phyloP scores from a whole-genome alignment of 768 basidiomycete genomes.

The Lactarius tabidus region DNA sequence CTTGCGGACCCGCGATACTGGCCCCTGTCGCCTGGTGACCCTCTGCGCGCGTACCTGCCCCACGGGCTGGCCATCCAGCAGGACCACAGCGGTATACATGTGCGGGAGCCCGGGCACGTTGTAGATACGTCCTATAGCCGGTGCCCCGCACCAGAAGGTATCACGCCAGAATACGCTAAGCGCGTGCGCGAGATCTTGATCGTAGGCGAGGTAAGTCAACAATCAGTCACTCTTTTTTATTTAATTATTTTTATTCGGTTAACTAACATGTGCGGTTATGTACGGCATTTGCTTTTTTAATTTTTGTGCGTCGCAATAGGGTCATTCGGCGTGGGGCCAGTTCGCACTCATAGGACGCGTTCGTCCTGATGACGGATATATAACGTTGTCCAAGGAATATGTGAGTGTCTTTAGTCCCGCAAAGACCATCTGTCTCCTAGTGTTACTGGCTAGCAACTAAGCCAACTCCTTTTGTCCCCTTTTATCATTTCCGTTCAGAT shows the following conservation, averaged over 20 bases:
- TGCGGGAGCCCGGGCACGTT: slow-evolving; percentile 42
- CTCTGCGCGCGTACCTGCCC: slow-evolving; percentile 60
- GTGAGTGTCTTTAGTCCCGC: slow-evolving; percentile 37
- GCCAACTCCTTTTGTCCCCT: slow-evolving; percentile 25
- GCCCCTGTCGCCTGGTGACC: slow-evolving; percentile 54
- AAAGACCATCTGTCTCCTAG: background rate
- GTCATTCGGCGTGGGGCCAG: slow-evolving; percentile 90
- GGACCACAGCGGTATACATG: slow-evolving; percentile 42
- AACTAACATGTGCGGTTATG: background rate
- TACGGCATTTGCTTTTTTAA: background rate
- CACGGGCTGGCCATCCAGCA: slow-evolving; percentile 48
- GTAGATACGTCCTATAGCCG: slow-evolving; percentile 32
- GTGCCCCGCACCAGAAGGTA: slow-evolving; percentile 8
- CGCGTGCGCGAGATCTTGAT: slow-evolving; percentile 59
- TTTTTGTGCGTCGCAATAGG: slow-evolving; percentile 39
- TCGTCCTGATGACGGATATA: slow-evolving; percentile 75
- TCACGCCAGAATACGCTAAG: slow-evolving; percentile 25
- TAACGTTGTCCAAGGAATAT: slow-evolving; percentile 83
- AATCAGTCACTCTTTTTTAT: background rate
- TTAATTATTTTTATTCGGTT: background rate
- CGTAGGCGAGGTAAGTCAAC: slow-evolving; percentile 61
- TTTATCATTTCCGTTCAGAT: slow-evolving; percentile 37
- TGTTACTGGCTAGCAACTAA: background rate
- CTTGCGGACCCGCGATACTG: slow-evolving; percentile 8
- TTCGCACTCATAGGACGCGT: slow-evolving; percentile 77